Percentiles rank a stretch among this genome's conserved stretches.
phyloP scores from a whole-genome alignment of 176 grass and related monocot genomes.

The Aechmea fasciata region DNA sequence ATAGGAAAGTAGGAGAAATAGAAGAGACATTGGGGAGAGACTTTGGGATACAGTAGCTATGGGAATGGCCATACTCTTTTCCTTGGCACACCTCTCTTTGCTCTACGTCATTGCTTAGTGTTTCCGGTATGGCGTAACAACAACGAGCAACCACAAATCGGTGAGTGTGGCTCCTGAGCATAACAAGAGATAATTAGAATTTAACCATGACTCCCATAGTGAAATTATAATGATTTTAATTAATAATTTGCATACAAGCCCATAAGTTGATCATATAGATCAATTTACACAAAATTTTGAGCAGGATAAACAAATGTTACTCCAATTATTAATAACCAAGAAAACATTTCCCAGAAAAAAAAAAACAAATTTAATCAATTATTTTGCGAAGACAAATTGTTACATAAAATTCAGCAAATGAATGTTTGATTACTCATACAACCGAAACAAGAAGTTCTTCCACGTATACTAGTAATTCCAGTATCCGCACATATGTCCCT shows the following conservation, averaged over 20 bases:
- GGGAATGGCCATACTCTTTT: conserved; percentile 14
- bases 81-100: conserved; percentile 19
- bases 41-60: conserved; percentile 25
- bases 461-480: too few species aligned
- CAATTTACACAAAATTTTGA: too few species aligned
- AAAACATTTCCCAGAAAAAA: too few species aligned
- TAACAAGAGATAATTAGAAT: conserved; percentile 6
- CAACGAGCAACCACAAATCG: conserved; percentile 17
- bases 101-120: conserved; percentile 20
- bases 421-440: too few species aligned
- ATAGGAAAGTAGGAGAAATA: conserved; percentile 22
- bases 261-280: background rate
- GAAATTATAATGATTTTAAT: background rate
- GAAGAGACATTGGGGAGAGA: conserved; percentile 8
- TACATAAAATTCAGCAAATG: too few species aligned
- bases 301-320: too few species aligned
- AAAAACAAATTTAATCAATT: too few species aligned
- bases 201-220: background rate
- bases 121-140: conserved; percentile 15
- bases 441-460: too few species aligned
- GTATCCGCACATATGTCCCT: too few species aligned
- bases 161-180: conserved; percentile 20
- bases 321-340: too few species aligned
- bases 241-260: background rate
- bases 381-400: too few species aligned